Conservation (phyloP, 768 basidiomycete genomes). For the Pulveroboletus sp. region DNA sequence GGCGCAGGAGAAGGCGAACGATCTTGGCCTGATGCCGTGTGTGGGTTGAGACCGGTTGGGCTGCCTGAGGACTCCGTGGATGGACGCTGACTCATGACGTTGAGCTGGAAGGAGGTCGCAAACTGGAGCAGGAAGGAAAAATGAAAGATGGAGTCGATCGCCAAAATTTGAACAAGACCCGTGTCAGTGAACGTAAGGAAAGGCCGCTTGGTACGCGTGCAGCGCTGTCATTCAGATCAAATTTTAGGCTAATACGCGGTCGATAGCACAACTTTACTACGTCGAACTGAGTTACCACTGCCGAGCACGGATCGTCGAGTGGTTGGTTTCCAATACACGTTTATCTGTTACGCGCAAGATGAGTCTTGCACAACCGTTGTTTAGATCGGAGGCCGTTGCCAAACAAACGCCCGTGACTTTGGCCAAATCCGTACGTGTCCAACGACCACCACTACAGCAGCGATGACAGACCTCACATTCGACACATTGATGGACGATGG, state of each 20-base stretch:
- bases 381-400: conserved; percentile 31
- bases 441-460: background rate
- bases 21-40: conserved; percentile 18
- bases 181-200: conserved; percentile 24
- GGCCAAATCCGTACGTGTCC: conserved; percentile 14
- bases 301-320: background rate
- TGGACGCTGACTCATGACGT: conserved; percentile 28
- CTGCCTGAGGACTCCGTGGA: conserved; percentile 26
- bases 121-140: background rate
- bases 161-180: conserved; percentile 11
- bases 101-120: conserved; percentile 6
- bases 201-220: conserved; percentile 6
- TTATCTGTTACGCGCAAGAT: background rate
- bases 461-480: conserved; percentile 70
- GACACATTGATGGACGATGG: conserved; percentile 78
- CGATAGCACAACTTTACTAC: background rate
- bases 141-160: background rate
- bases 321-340: too few relatives aligned
- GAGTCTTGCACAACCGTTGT: conserved; percentile 16
- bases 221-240: background rate
- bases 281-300: background rate
- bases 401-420: conserved; percentile 27
- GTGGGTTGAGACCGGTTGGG: conserved; percentile 14
- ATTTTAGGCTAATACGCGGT: background rate
- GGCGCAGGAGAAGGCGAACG: conserved; percentile 29